phyloP scores from a whole-genome alignment of 306 rosid genomes.

The Cucurbita moschata region DNA sequence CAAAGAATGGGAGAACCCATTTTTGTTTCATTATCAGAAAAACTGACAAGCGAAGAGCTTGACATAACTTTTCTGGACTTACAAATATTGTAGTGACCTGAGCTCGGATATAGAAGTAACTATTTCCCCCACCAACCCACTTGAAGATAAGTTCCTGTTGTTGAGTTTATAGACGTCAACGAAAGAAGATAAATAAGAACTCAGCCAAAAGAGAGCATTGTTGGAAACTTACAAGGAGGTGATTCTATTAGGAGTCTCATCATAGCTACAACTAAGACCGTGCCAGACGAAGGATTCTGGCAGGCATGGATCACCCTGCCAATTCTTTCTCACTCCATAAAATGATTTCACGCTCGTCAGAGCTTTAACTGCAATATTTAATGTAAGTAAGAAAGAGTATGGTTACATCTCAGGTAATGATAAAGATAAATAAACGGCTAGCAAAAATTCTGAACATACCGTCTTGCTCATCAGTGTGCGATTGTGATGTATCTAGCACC shows the following conservation, averaged over 20 bases:
- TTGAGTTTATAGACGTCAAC: background rate
- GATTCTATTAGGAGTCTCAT: constrained; percentile 2
- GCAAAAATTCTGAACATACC: constrained; percentile 1
- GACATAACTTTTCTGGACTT: background rate
- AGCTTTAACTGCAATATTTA: constrained; percentile 3
- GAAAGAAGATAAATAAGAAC: background rate
- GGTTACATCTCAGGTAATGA: background rate
- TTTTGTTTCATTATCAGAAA: background rate
- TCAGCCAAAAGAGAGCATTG: background rate
- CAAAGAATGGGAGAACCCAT: background rate
- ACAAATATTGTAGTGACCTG: constrained; percentile 2
- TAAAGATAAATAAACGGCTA: background rate
- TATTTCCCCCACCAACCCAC: constrained; percentile 10
- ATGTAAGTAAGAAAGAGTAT: background rate
- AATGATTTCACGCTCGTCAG: constrained; percentile 1
- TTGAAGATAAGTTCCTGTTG: constrained; percentile 11
- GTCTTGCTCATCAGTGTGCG: constrained; percentile 5
- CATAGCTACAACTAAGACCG: constrained; percentile 7
- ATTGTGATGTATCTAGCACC: background rate
- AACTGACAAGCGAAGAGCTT: background rate
- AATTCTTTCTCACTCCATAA: constrained; percentile 4
- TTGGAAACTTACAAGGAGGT: constrained; percentile 5
- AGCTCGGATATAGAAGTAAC: constrained; percentile 1
- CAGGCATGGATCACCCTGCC: constrained; percentile 9
- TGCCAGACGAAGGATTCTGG: constrained; percentile 6